A percentile compares a stretch with the other conserved stretches of the same genome.
These are phyloP conservation scores for Nidularia sp. DNA, from an alignment of 768 basidiomycete species.

Conservation along the genomic window DNA sequence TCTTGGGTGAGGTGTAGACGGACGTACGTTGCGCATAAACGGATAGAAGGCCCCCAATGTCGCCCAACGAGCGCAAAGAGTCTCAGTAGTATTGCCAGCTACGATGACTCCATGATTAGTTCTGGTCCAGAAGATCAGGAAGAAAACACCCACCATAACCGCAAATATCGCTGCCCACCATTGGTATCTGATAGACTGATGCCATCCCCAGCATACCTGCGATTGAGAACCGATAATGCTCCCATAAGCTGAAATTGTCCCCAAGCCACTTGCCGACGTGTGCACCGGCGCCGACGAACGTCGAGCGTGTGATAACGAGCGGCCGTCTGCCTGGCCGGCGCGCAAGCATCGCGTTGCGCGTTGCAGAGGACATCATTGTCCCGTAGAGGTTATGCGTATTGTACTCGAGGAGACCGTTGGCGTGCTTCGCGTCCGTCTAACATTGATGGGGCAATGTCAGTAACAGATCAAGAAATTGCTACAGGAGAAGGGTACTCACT, in stretches of 20 bases:
- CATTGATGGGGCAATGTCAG: neutral
- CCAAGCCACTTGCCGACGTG: constrained; percentile 76
- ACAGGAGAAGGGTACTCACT: constrained; percentile 24
- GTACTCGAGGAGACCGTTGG: constrained; percentile 57
- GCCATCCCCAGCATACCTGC: constrained; percentile 65
- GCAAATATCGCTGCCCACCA: constrained; percentile 77
- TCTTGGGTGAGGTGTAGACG: neutral
- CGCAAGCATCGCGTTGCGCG: constrained; percentile 56
- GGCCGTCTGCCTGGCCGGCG: constrained; percentile 59
- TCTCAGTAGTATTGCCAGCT: constrained; percentile 63
- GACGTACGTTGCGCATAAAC: constrained; percentile 70
- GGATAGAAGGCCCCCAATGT: constrained; percentile 75
- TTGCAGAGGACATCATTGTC: constrained; percentile 66
- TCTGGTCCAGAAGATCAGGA: neutral
- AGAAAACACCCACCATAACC: constrained; percentile 44
- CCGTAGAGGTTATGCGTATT: constrained; percentile 68
- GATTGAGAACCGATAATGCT: constrained; percentile 55
- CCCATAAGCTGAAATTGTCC: constrained; percentile 59
- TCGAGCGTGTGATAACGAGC: constrained; percentile 70
- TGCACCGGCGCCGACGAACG: constrained; percentile 64
- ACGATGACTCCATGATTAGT: neutral
- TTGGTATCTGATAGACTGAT: constrained; percentile 61
- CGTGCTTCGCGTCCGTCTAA: constrained; percentile 45
- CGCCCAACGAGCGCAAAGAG: constrained; percentile 72
- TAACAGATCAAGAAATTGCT: neutral